Evolutionary conservation across 495 filamentous ascomycete species (phyloP).

Genomic region (Aspergillus haitiensis): DNA sequence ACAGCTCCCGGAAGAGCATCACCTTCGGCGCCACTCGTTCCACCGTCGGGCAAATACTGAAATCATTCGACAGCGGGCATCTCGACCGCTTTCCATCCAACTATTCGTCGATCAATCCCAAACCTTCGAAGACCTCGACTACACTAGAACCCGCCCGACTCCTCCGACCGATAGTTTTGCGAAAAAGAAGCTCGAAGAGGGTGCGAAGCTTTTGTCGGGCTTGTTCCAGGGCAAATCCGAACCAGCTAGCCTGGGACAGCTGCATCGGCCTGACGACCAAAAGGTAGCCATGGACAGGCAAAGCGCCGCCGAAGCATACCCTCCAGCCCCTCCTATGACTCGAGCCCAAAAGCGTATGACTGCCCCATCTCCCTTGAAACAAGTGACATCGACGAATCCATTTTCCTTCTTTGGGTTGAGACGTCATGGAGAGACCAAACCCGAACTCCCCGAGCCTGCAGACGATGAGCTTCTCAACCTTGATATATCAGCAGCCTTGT

Average conservation of each 20-base stretch:
- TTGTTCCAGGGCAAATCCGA: slow-evolving; percentile 57
- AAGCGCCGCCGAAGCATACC: slow-evolving; percentile 16
- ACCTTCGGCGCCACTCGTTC: slow-evolving; percentile 28
- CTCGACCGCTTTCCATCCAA: slow-evolving; percentile 22
- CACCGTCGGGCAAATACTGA: slow-evolving; percentile 49
- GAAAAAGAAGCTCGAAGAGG: slow-evolving; percentile 45
- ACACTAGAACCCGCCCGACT: slow-evolving; percentile 15
- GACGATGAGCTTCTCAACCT: slow-evolving; percentile 66
- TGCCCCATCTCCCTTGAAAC: slow-evolving; percentile 34
- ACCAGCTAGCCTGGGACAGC: slow-evolving; percentile 43
- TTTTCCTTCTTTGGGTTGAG: slow-evolving; percentile 45
- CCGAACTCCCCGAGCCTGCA: slow-evolving; percentile 36
- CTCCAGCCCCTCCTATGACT: slow-evolving; percentile 24
- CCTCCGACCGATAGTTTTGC: slow-evolving; percentile 36
- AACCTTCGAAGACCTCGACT: slow-evolving; percentile 28
- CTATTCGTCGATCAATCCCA: slow-evolving; percentile 27
- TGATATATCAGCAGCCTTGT: slow-evolving; percentile 64
- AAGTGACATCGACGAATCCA: slow-evolving; percentile 34
- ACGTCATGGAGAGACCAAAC: slow-evolving; percentile 29
- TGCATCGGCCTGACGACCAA: slow-evolving; percentile 22
- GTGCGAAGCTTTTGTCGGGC: slow-evolving; percentile 44
- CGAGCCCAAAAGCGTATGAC: slow-evolving; percentile 39
- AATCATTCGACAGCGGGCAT: slow-evolving; percentile 33
- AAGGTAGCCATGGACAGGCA: slow-evolving; percentile 26
- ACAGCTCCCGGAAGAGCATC: slow-evolving; percentile 22